These are phyloP conservation scores for Phytophthora uliginosa DNA, from an alignment of 352 stramenopile genomes.

Conservation along the genomic window DNA sequence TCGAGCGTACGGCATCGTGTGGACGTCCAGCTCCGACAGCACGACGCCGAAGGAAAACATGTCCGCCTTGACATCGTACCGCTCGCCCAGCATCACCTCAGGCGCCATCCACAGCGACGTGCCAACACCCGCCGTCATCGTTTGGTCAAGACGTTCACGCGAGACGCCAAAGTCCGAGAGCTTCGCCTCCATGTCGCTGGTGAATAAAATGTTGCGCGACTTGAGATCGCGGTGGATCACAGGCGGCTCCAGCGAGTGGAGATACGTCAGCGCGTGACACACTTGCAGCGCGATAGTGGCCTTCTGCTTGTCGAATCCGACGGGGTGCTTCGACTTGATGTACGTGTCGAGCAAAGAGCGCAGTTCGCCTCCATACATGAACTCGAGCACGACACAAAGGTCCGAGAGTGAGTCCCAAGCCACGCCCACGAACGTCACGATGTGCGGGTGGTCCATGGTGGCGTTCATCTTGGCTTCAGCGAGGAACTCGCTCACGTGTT, in stretches of 20 bases:
- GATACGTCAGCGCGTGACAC: constrained; percentile 30
- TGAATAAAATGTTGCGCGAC: constrained; percentile 44
- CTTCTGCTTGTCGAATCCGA: constrained; percentile 49
- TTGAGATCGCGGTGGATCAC: constrained; percentile 48
- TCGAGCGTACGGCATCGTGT: constrained; percentile 61
- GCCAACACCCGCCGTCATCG: constrained; percentile 43
- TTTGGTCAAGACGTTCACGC: constrained; percentile 33
- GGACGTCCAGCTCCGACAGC: constrained; percentile 55
- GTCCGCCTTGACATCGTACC: constrained; percentile 35
- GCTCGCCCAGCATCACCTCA: constrained; percentile 30
- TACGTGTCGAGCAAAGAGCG: constrained; percentile 37
- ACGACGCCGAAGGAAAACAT: constrained; percentile 44
- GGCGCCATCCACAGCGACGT: constrained; percentile 38
- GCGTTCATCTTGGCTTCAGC: constrained; percentile 62
- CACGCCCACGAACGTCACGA: constrained; percentile 65
- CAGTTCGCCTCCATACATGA: constrained; percentile 48
- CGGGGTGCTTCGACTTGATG: constrained; percentile 20
- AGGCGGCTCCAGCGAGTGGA: constrained; percentile 30
- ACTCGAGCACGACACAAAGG: constrained; percentile 53
- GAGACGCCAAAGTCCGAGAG: constrained; percentile 55
- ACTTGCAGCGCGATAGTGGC: constrained; percentile 34
- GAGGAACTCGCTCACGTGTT: constrained; percentile 55
- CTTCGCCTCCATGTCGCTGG: constrained; percentile 35
- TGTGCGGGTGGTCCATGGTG: constrained; percentile 53
- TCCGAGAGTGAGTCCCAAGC: constrained; percentile 55